A percentile compares a stretch with the other conserved stretches of the same genome.
These are phyloP conservation scores for Ogataea haglerorum DNA, from an alignment of 805 yeast genomes.

Conservation along the genomic window DNA sequence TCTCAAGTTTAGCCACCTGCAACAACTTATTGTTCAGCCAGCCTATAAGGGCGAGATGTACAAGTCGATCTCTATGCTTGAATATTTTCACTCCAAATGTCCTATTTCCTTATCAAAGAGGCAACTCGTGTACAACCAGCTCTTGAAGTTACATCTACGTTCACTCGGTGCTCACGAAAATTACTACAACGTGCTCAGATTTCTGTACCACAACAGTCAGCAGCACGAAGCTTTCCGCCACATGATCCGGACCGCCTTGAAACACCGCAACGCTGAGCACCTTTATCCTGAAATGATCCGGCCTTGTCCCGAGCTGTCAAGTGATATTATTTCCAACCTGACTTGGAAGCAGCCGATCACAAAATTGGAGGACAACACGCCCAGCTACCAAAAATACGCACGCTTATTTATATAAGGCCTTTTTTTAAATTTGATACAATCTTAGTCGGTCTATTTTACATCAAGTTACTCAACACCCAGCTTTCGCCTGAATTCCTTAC, in stretches of 20 bases:
- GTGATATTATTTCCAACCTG: slow-evolving; percentile 2
- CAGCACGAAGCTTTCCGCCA: background rate
- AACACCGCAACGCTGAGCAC: background rate
- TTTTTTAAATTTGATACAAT: background rate
- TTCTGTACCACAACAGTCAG: slow-evolving; percentile 10
- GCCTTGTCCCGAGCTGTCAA: slow-evolving; percentile 8
- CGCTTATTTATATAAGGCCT: slow-evolving; percentile 4
- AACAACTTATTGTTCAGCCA: slow-evolving; percentile 6
- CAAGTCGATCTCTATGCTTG: slow-evolving; percentile 8
- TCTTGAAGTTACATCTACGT: slow-evolving; percentile 2
- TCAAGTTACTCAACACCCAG: slow-evolving; percentile 4
- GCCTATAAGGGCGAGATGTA: slow-evolving; percentile 10
- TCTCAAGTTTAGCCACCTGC: slow-evolving; percentile 3
- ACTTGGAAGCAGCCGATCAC: slow-evolving; percentile 11
- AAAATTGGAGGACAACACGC: slow-evolving; percentile 2
- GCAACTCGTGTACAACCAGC: background rate
- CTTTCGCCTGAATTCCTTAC: slow-evolving; percentile 33
- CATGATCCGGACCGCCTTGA: background rate
- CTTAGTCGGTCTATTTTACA: slow-evolving; percentile 6
- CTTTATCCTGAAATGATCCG: background rate
- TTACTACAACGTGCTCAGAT: slow-evolving; percentile 3
- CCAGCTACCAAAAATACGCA: slow-evolving; percentile 6
- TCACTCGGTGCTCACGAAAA: background rate
- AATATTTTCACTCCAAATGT: slow-evolving; percentile 3
- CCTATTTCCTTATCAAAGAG: background rate